These are phyloP conservation scores for Salicornia ramosissima DNA, from an alignment of 148 eudicot species.

Conservation along the genomic window DNA sequence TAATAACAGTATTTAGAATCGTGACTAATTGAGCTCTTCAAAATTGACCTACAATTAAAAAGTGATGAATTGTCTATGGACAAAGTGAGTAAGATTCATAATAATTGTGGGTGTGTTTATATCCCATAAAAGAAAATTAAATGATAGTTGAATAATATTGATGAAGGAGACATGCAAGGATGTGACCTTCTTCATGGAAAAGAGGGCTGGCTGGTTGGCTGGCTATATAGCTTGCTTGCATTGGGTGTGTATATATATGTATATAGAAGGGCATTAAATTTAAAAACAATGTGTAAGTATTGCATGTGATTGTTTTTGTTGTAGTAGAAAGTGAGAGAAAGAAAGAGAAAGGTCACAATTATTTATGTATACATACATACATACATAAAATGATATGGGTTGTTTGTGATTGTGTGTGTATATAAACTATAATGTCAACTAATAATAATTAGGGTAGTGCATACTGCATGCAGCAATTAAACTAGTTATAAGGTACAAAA, in stretches of 20 bases:
- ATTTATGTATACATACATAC: no score
- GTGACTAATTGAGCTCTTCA: no score
- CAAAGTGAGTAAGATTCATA: neutral
- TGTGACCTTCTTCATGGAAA: conserved; percentile 33
- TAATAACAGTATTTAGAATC: no score
- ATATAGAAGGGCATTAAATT: no score
- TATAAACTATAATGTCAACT: neutral
- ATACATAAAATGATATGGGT: no score
- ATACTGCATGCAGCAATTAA: conserved; percentile 18
- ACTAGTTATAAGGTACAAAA: conserved; percentile 30
- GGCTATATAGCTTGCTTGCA: no score
- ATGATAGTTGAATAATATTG: conserved; percentile 21
- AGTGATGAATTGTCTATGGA: no score
- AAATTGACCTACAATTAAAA: no score
- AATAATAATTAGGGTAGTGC: conserved; percentile 28
- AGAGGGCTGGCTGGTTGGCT: no score
- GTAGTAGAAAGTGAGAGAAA: neutral
- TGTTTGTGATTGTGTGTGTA: no score
- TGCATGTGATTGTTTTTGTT: conserved; percentile 37
- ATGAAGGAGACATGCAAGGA: conserved; percentile 34
- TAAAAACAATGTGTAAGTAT: conserved; percentile 22
- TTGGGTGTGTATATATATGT: no score
- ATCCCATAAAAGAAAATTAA: neutral
- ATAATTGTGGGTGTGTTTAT: neutral
- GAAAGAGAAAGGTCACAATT: neutral